Conservation (phyloP, 345 rosid genomes). For the Erucastrum elatum region DNA sequence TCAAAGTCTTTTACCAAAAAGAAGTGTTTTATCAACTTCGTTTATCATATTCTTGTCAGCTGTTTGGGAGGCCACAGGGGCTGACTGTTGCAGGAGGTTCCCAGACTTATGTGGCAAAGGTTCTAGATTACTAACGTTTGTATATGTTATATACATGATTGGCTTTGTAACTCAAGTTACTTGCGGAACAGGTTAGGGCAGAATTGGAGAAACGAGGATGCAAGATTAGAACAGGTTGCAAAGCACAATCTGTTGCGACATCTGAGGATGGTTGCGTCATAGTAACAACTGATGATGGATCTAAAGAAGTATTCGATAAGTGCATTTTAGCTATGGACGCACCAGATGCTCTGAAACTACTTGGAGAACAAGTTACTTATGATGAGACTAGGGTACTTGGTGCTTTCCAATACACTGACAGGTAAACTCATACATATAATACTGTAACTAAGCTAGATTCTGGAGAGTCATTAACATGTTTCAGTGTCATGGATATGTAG, state of each 20-base stretch:
- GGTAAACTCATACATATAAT: constrained; percentile 35
- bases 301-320: constrained; percentile 41
- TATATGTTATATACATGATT: not conserved
- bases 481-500: constrained; percentile 38
- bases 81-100: constrained; percentile 66
- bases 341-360: constrained; percentile 60
- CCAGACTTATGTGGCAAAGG: constrained; percentile 60
- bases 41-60: constrained; percentile 38
- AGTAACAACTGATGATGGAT: constrained; percentile 46
- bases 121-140: not conserved
- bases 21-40: not conserved
- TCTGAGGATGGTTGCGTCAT: constrained; percentile 45
- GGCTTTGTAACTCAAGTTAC: constrained; percentile 7
- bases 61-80: constrained; percentile 81
- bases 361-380: constrained; percentile 58
- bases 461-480: constrained; percentile 7
- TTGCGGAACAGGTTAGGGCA: constrained; percentile 49
- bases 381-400: constrained; percentile 74
- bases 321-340: constrained; percentile 64
- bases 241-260: constrained; percentile 51
- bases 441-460: not conserved
- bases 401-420: constrained; percentile 69
- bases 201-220: constrained; percentile 60
- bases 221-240: constrained; percentile 52
- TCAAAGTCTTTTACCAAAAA: not conserved